These are phyloP conservation scores for Eucalyptus dawsonii DNA, from an alignment of 345 rosid species.

Conservation along the genomic window DNA sequence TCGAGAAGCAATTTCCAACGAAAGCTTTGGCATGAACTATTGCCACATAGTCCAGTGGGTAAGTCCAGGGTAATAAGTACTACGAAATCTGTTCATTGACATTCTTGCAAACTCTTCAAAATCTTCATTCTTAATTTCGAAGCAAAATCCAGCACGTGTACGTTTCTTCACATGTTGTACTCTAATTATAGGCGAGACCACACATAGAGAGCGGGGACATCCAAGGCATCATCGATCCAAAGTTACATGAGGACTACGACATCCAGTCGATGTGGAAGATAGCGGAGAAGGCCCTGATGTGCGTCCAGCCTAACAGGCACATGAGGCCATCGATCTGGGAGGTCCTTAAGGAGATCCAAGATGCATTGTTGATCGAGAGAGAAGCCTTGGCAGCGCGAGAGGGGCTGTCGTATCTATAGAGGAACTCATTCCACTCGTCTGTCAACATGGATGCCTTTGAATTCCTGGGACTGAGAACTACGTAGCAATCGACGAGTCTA, in stretches of 20 bases:
- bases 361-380: constrained; percentile 71
- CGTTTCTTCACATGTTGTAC: not conserved
- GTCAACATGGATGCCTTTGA: constrained; percentile 30
- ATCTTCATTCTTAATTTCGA: not conserved
- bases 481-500: constrained; percentile 47
- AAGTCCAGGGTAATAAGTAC: constrained; percentile 2
- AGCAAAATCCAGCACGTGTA: not conserved
- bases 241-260: constrained; percentile 49
- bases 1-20: constrained; percentile 90
- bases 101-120: not conserved
- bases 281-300: constrained; percentile 83
- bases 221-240: constrained; percentile 77
- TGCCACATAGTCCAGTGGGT: constrained; percentile 99
- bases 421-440: constrained; percentile 61
- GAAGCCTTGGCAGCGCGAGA: constrained; percentile 38
- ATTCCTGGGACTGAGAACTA: constrained; percentile 35
- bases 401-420: constrained; percentile 46
- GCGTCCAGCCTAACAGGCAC: constrained; percentile 81
- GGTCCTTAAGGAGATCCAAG: constrained; percentile 92
- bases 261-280: constrained; percentile 98
- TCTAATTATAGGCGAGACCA: constrained; percentile 47
- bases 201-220: constrained; percentile 94
- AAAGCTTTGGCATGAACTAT: constrained; percentile 70
- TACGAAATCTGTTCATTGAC: not conserved
- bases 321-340: constrained; percentile 90